These are phyloP conservation scores for Poa annua DNA, from an alignment of 176 grass and related monocot species.

Conservation along the genomic window DNA sequence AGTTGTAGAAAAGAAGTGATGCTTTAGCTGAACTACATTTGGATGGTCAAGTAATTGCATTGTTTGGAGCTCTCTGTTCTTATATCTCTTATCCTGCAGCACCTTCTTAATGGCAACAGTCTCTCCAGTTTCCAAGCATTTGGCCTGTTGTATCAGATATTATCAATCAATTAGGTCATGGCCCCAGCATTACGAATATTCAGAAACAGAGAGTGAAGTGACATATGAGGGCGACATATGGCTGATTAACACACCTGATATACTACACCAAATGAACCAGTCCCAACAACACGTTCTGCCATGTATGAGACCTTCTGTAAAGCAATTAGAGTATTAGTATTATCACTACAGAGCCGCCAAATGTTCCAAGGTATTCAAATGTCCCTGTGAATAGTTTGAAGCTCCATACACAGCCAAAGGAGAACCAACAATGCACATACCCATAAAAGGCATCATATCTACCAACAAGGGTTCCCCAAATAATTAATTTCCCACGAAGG, in stretches of 20 bases:
- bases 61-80: constrained; percentile 95
- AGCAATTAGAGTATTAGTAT: constrained; percentile 43
- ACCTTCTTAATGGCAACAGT: constrained; percentile 97
- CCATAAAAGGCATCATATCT: neutral
- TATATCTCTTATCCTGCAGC: constrained; percentile 95
- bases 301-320: constrained; percentile 95
- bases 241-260: constrained; percentile 69
- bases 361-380: constrained; percentile 10
- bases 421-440: constrained; percentile 4
- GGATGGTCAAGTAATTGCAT: constrained; percentile 93
- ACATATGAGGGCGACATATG: constrained; percentile 23
- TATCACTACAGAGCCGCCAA: constrained; percentile 28
- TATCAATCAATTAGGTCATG: constrained; percentile 40
- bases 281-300: constrained; percentile 91
- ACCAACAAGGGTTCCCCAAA: neutral
- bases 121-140: constrained; percentile 86
- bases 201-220: neutral
- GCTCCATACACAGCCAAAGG: neutral
- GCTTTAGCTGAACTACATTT: constrained; percentile 89
- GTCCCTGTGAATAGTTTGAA: neutral
- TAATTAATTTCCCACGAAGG: neutral
- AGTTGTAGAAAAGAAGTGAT: constrained; percentile 94
- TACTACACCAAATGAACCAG: constrained; percentile 94
- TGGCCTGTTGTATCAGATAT: constrained; percentile 67
- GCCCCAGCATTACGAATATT: constrained; percentile 21